Evolutionary conservation across 805 yeast genomes (phyloP), one percentile per base, ranked within the genome.

Genomic region (Candida corydali): DNA sequence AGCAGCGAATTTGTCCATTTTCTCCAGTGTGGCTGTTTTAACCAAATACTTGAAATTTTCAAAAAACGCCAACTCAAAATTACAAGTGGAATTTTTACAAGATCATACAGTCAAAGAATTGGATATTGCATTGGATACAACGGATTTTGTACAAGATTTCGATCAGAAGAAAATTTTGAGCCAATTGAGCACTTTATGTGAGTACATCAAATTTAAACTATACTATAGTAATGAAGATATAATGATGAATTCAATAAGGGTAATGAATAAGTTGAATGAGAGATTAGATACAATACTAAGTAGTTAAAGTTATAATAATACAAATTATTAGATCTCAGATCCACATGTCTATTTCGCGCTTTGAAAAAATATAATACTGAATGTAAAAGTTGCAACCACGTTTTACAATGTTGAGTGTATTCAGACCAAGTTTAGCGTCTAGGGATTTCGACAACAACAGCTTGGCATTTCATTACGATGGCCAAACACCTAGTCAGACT

Each of bases 21-120:
- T 51, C 17, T 36, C 51, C 10, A 52, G 52, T 32, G 41, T 54
- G 24, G 40, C 49, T 3, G 44, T 54, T 10, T 38, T 52, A 11
- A 41, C 49, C 8, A 42, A 42, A 30, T 38, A 39, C 29, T 27
- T 47, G 26, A 38, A 27, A 17, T 41, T 42, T 15, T 5, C 11
- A 5, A 27, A 19, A 17, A 26, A 26, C 26, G 35, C 28, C 9
- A 31, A 36, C 8, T 31, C 25, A 3, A 26, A 38, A 10, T 38
- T 43, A 31, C 29, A 26, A 11, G 32, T 43, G 11, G 32, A 37
- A 22, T 25, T 43, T 9, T 8, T 32, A 12, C 15, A 34, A 27
- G 29, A 25, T 22, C 3, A 5, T 3, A 26, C 29, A 19, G 15
- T 3, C 8, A 18, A 27, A 20, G 31, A 29, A 4, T 15, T 29